Evolutionary conservation across 164 flowering plant genomes (phyloP).

Genomic region (Magnolia kwangsiensis): DNA sequence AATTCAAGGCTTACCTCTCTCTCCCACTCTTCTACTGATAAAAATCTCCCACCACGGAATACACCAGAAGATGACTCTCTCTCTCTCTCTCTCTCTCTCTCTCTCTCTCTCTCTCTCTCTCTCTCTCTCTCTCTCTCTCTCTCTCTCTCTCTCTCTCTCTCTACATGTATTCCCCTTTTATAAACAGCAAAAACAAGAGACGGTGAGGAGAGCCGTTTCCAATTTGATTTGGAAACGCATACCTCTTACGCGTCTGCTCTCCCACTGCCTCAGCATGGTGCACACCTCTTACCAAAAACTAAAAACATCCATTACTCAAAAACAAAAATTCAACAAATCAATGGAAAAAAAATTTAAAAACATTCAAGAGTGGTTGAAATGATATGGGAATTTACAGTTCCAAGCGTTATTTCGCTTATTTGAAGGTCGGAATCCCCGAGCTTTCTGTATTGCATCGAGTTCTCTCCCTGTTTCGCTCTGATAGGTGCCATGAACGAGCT

Average conservation of each 20-base stretch:
- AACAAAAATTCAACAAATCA: neutral
- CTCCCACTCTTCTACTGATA: no score
- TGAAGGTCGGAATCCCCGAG: conserved; percentile 88
- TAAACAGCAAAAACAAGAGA: no score
- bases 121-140: no score
- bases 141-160: neutral
- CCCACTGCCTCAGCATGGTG: neutral
- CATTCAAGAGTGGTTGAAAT: neutral
- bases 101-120: no score
- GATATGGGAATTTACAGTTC: conserved; percentile 49
- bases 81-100: no score
- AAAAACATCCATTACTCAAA: neutral
- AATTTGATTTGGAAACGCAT: no score
- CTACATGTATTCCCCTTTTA: no score
- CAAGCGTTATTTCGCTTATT: conserved; percentile 79
- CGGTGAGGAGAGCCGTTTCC: no score
- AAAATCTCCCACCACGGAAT: neutral
- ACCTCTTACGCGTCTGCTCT: neutral
- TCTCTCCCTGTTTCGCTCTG: conserved; percentile 29
- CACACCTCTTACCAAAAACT: neutral
- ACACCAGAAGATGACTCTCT: neutral
- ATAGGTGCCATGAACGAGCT: conserved; percentile 10
- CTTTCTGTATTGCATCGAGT: conserved; percentile 56
- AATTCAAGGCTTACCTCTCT: no score
- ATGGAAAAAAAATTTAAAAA: neutral